Evolutionary conservation across 2,329 filamentous ascomycete species (phyloP).

Genomic region (Aureobasidium mangrovei): DNA sequence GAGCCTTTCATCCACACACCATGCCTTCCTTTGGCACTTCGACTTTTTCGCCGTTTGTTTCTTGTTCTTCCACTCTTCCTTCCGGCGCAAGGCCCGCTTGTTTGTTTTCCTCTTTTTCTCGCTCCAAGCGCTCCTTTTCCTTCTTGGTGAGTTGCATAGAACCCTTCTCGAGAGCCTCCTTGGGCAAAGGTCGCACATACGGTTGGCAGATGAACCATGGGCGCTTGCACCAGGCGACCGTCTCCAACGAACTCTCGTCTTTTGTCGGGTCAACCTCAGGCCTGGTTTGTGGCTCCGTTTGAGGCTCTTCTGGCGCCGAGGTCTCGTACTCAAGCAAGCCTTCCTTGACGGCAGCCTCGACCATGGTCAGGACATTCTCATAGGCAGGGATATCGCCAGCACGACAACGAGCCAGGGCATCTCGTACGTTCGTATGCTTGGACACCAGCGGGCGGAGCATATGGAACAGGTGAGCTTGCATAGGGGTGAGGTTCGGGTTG

Average conservation of each 20-base stretch:
- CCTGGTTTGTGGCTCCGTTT: constrained; percentile 16
- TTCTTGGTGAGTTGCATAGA: constrained; percentile 69
- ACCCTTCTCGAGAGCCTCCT: constrained; percentile 77
- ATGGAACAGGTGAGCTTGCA: constrained; percentile 92
- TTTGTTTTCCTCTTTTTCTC: constrained; percentile 27
- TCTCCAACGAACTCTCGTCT: constrained; percentile 40
- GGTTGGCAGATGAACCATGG: constrained; percentile 90
- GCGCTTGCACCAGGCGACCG: constrained; percentile 63
- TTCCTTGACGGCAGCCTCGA: constrained; percentile 65
- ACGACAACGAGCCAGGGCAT: constrained; percentile 63
- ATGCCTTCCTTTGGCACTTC: constrained; percentile 18
- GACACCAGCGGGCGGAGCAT: constrained; percentile 75
- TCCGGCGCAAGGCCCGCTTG: constrained; percentile 22
- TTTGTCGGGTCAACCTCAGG: constrained; percentile 21
- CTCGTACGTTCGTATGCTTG: constrained; percentile 72
- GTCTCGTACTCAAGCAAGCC: constrained; percentile 58
- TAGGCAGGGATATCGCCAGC: constrained; percentile 66
- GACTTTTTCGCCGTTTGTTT: constrained; percentile 14
- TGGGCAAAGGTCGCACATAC: constrained; percentile 75
- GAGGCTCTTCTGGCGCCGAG: background rate
- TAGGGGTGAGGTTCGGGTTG: constrained; percentile 56
- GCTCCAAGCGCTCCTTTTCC: constrained; percentile 31
- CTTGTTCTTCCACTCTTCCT: constrained; percentile 21
- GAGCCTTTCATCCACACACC: constrained; percentile 14
- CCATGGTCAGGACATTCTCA: constrained; percentile 65